Evolutionary conservation across 169 alveolate genomes (phyloP).

Genomic region (Plasmodium chabaudi): DNA sequence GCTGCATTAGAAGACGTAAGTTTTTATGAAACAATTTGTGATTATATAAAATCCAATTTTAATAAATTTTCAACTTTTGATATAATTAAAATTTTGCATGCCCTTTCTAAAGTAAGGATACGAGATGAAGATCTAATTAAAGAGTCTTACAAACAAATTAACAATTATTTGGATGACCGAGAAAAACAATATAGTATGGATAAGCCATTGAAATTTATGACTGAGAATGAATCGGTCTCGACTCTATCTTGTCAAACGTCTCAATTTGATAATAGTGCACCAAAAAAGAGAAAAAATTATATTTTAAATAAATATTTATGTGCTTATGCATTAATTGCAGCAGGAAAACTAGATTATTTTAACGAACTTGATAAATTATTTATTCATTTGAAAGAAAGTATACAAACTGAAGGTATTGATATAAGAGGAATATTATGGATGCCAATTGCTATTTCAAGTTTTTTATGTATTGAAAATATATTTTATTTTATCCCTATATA

Average conservation of each 20-base stretch:
- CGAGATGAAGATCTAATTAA: conserved; percentile 49
- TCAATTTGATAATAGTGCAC: neutral
- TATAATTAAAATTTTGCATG: conserved; percentile 51
- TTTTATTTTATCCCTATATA: conserved; percentile 65
- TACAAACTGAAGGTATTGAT: conserved; percentile 60
- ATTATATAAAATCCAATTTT: conserved; percentile 36
- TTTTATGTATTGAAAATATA: conserved; percentile 48
- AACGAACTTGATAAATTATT: conserved; percentile 44
- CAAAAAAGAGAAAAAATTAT: conserved; percentile 6
- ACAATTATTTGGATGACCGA: conserved; percentile 34
- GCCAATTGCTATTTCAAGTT: conserved; percentile 71
- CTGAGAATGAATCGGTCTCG: neutral
- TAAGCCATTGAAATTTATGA: conserved; percentile 4
- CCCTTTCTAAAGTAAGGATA: conserved; percentile 64
- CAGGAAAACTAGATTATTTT: conserved; percentile 65
- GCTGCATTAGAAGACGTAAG: conserved; percentile 73
- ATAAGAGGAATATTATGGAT: conserved; percentile 75
- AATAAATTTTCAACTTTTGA: conserved; percentile 37
- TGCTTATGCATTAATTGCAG: conserved; percentile 76
- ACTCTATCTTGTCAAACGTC: neutral
- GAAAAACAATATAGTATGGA: conserved; percentile 14
- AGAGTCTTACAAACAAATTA: conserved; percentile 56
- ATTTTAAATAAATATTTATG: conserved; percentile 56
- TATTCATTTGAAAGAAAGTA: conserved; percentile 48
- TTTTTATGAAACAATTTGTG: conserved; percentile 74